Evolutionary conservation across 441 rosid genomes (phyloP).

Genomic region (Kokia cookei): DNA sequence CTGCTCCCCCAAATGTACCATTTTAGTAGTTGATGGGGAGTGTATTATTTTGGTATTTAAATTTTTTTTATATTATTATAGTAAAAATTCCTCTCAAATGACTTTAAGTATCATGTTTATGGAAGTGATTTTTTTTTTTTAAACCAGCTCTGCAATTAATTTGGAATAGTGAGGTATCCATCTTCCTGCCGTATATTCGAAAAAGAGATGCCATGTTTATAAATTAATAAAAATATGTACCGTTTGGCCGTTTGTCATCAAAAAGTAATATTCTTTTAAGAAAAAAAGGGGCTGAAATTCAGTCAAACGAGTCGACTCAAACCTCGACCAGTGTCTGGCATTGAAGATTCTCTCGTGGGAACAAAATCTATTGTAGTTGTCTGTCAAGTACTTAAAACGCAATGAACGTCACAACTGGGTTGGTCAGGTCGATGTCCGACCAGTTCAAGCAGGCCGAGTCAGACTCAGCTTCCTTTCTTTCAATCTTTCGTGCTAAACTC

Average conservation of each 20-base stretch:
- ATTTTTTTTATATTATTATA: too few relatives aligned
- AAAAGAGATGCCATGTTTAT: slow-evolving; percentile 10
- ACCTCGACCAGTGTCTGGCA: slow-evolving; percentile 12
- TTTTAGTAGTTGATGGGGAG: too few relatives aligned
- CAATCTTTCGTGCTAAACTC: background rate
- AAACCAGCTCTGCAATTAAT: background rate
- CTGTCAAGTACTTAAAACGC: slow-evolving; percentile 28
- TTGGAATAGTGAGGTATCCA: slow-evolving; percentile 6
- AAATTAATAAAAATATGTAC: background rate
- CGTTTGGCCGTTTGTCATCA: background rate
- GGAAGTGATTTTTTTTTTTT: too few relatives aligned
- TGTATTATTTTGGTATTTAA: too few relatives aligned
- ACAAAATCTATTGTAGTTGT: slow-evolving; percentile 30
- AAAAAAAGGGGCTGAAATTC: background rate
- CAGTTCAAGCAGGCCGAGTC: slow-evolving; percentile 37
- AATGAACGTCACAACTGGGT: slow-evolving; percentile 41
- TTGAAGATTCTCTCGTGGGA: slow-evolving; percentile 43
- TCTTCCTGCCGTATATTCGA: background rate
- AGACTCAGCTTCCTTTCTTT: slow-evolving; percentile 1
- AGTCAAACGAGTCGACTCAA: slow-evolving; percentile 14
- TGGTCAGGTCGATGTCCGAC: slow-evolving; percentile 50
- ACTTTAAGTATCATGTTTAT: too few relatives aligned
- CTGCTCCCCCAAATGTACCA: too few relatives aligned
- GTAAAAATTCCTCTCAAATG: background rate
- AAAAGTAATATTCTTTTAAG: background rate